These are phyloP conservation scores for Leccinellum rugosiceps DNA, from an alignment of 768 basidiomycete species.

Conservation along the genomic window DNA sequence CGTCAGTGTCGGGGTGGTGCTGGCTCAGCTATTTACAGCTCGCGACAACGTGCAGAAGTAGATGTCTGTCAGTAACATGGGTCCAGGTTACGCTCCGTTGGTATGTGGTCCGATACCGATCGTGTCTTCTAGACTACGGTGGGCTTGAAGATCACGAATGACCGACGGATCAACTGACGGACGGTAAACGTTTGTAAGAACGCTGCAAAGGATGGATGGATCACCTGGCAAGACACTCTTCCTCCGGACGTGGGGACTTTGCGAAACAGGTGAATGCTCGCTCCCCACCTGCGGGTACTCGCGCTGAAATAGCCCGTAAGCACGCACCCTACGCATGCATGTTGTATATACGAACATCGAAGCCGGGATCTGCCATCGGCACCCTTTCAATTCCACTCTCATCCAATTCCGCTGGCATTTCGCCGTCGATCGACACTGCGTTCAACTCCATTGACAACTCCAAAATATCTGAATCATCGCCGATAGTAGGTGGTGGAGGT, in stretches of 20 bases:
- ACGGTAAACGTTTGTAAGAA: constrained; percentile 19
- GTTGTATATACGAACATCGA: constrained; percentile 60
- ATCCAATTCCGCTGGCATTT: constrained; percentile 62
- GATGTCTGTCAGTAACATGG: constrained; percentile 13
- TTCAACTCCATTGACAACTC: constrained; percentile 89
- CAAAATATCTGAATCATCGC: constrained; percentile 83
- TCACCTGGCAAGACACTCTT: constrained; percentile 92
- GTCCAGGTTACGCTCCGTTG: constrained; percentile 26
- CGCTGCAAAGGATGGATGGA: constrained; percentile 1
- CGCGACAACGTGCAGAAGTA: constrained; percentile 17
- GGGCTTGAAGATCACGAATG: constrained; percentile 82
- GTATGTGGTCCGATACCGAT: constrained; percentile 29
- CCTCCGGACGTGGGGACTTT: constrained; percentile 82
- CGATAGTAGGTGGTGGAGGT: constrained; percentile 72
- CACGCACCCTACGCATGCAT: constrained; percentile 10
- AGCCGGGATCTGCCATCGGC: constrained; percentile 88
- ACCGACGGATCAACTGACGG: constrained; percentile 81
- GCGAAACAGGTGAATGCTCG: constrained; percentile 54
- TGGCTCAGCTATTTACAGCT: constrained; percentile 23
- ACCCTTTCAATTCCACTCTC: constrained; percentile 84
- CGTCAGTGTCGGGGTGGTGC: constrained; percentile 22
- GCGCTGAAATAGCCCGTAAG: constrained; percentile 42
- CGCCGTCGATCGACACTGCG: constrained; percentile 73
- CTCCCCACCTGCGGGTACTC: constrained; percentile 64
- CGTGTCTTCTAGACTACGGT: constrained; percentile 73